Conservation (phyloP, 768 basidiomycete species). For the Tricholoma terreum region DNA sequence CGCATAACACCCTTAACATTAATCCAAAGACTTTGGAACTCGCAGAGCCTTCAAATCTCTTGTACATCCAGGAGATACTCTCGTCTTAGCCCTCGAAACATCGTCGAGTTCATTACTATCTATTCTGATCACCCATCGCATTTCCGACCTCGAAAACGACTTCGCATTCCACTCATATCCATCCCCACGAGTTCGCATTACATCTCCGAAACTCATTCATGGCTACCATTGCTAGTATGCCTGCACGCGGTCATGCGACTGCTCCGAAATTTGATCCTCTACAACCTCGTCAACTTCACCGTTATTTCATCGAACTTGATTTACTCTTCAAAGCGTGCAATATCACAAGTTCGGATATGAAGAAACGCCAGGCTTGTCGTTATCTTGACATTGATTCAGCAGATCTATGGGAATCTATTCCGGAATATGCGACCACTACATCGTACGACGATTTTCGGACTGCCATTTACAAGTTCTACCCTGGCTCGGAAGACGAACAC, state of each 20-base stretch:
- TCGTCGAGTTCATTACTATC: too few species aligned
- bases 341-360: not conserved
- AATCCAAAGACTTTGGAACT: too few species aligned
- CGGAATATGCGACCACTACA: not conserved
- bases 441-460: not conserved
- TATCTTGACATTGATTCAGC: not conserved
- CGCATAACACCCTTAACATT: too few species aligned
- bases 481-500: not conserved
- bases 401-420: not conserved
- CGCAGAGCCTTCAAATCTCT: too few species aligned
- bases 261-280: not conserved
- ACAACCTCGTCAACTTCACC: not conserved
- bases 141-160: too few species aligned
- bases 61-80: too few species aligned
- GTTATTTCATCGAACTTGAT: not conserved
- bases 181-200: too few species aligned
- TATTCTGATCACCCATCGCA: too few species aligned
- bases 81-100: too few species aligned
- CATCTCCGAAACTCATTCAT: too few species aligned
- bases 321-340: not conserved
- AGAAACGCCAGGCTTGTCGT: not conserved
- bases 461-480: too few species aligned
- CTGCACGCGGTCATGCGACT: not conserved
- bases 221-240: not conserved
- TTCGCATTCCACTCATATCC: too few species aligned